A percentile compares a stretch with the other conserved stretches of the same genome.
phyloP scores from a whole-genome alignment of 164 flowering plant species.

The Cinnamomum chago region DNA sequence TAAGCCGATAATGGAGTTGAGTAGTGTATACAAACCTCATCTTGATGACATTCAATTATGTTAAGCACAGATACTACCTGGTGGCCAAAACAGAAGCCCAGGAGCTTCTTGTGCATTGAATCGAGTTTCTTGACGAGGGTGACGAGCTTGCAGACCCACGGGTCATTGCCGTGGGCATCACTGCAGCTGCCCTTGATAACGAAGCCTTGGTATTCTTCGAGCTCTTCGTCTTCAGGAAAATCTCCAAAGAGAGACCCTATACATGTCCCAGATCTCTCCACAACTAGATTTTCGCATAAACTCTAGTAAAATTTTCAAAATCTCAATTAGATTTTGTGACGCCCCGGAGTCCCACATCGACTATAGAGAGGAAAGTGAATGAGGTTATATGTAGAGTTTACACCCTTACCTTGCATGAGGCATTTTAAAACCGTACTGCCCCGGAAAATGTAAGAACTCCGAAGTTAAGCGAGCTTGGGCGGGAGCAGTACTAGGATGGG shows the following conservation, averaged over 20 bases:
- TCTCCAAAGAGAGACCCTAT: conserved; percentile 45
- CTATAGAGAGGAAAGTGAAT: too few species aligned
- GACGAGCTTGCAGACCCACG: conserved; percentile 64
- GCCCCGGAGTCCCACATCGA: too few species aligned
- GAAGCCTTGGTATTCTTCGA: conserved; percentile 58
- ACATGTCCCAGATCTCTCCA: conserved; percentile 76
- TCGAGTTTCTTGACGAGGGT: conserved; percentile 44
- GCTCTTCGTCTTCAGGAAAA: conserved; percentile 58
- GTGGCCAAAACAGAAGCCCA: conserved; percentile 32
- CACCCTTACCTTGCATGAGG: too few species aligned
- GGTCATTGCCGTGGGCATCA: conserved; percentile 74
- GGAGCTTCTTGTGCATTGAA: conserved; percentile 18
- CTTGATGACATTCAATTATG: conserved; percentile 67
- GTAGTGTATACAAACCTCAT: conserved; percentile 50
- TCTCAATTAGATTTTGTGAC: too few species aligned
- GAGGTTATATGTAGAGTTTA: too few species aligned
- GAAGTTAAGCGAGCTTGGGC: too few species aligned
- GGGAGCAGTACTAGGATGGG: too few species aligned
- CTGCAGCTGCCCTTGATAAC: conserved; percentile 81
- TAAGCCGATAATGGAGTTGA: too few species aligned
- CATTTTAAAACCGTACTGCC: too few species aligned
- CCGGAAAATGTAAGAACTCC: too few species aligned
- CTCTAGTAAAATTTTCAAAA: too few species aligned
- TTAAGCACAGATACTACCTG: conserved; percentile 34
- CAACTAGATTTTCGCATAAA: too few species aligned